phyloP scores from a whole-genome alignment of 2,329 filamentous ascomycete species.

The Neurospora crassa region DNA sequence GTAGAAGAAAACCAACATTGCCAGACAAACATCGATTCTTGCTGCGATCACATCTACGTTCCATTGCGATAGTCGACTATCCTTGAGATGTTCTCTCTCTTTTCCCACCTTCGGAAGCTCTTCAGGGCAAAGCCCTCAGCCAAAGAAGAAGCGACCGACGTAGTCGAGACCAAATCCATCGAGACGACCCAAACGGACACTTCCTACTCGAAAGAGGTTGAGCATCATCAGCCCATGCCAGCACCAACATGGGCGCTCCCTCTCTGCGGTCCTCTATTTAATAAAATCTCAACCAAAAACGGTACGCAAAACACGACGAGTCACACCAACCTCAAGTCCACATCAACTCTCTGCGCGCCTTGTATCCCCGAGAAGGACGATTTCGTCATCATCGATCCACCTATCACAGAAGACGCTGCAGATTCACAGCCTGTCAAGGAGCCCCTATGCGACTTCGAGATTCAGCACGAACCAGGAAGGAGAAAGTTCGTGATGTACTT shows the following conservation, averaged over 20 bases:
- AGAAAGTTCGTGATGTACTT: background rate
- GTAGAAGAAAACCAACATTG: background rate
- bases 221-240: background rate
- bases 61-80: background rate
- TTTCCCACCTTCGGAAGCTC: background rate
- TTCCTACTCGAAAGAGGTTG: background rate
- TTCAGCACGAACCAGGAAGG: background rate
- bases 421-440: background rate
- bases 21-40: background rate
- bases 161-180: background rate
- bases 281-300: background rate
- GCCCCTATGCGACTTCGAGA: background rate
- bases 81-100: background rate
- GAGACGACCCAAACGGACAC: background rate
- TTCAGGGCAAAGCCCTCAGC: background rate
- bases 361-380: background rate
- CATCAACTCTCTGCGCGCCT: background rate
- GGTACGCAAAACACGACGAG: background rate
- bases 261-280: background rate
- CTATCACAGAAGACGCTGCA: background rate
- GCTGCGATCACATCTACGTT: background rate
- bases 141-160: background rate
- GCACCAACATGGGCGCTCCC: background rate
- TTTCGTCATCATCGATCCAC: background rate
- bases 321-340: background rate